Base-by-base conservation (phyloP, 148 eudicot genomes). In the Arctostaphylos glauca region DNA sequence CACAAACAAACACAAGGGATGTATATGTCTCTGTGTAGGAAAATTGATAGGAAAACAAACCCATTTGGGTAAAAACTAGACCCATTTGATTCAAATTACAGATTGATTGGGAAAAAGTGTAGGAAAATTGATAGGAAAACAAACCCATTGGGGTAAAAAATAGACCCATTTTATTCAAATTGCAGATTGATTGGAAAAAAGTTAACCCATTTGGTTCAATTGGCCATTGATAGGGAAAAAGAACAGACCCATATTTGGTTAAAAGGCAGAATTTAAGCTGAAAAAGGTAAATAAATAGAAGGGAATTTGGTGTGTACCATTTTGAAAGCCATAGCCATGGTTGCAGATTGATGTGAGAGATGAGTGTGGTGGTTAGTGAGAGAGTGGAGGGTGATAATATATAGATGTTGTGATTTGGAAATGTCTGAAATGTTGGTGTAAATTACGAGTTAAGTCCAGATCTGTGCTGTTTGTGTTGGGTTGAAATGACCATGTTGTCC, bases 251-350 rank as follows among this genome's bases (percentile, higher is more conserved):
- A 66, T 66, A n/a, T n/a, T 25, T 66, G 43, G 44, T 31, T 41
- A 6, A 74, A n/a, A 48, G 9, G 55, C 15, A 41, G 9, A 53
- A 76, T 49, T 49, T 53, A 83, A 50, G 25, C 19, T 38, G 53
- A 56, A 25, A 48, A 59, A 18, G 21, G 77, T n/a, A 70, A 18
- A 4, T 8, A 52, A 14, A 0, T 5, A 19, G 62, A 52, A 66
- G 43, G 43, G 73, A 79, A 68, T 44, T 64, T 41, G 16, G 55
- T 38, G 18, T 2, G 31, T 93, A 95, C 98, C 98, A 95, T 95
- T 87, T 95, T 93, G 89, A 92, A 93, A 85, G 98, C 98, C 98
- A 95, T 95, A 7, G 98, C 94, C 98, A 95, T 95, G 59, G 64
- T 89, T 78, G 79, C 18, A 25, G 76, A 10, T 77, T 72, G 78